Conservation (phyloP, 2,329 filamentous ascomycete species). For the Chaetothyriales sp. region DNA sequence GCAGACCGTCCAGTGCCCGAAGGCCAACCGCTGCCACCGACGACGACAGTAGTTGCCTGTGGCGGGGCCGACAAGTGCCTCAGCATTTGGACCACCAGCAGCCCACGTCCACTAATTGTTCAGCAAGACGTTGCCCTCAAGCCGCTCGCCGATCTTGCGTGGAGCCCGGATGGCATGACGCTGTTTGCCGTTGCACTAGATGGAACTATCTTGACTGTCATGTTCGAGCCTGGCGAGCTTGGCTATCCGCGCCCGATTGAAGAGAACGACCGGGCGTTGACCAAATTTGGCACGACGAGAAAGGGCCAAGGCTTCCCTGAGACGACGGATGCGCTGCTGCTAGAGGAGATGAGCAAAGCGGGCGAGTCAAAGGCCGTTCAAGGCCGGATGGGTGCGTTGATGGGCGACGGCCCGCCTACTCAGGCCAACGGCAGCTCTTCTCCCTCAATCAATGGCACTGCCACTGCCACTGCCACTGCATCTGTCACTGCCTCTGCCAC, state of each 20-base stretch:
- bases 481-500: constrained; percentile 23
- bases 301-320: constrained; percentile 84
- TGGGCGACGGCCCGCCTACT: constrained; percentile 60
- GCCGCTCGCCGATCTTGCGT: constrained; percentile 83
- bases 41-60: constrained; percentile 88
- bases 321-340: constrained; percentile 69
- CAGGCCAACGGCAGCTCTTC: constrained; percentile 28
- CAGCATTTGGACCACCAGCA: constrained; percentile 96
- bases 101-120: constrained; percentile 76
- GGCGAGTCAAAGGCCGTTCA: constrained; percentile 81
- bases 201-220: constrained; percentile 65
- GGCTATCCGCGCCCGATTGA: constrained; percentile 74
- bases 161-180: constrained; percentile 81
- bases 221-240: constrained; percentile 74
- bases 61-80: constrained; percentile 93
- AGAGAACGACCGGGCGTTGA: constrained; percentile 83
- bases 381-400: constrained; percentile 93
- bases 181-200: constrained; percentile 79
- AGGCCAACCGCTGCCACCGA: constrained; percentile 28
- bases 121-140: constrained; percentile 78
- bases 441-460: constrained; percentile 31
- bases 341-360: constrained; percentile 85
- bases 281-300: constrained; percentile 79
- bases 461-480: constrained; percentile 20
- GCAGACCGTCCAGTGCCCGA: constrained; percentile 33